Conservation (phyloP, 2,329 filamentous ascomycete species). For the Paraphaeosphaeria minitans region DNA sequence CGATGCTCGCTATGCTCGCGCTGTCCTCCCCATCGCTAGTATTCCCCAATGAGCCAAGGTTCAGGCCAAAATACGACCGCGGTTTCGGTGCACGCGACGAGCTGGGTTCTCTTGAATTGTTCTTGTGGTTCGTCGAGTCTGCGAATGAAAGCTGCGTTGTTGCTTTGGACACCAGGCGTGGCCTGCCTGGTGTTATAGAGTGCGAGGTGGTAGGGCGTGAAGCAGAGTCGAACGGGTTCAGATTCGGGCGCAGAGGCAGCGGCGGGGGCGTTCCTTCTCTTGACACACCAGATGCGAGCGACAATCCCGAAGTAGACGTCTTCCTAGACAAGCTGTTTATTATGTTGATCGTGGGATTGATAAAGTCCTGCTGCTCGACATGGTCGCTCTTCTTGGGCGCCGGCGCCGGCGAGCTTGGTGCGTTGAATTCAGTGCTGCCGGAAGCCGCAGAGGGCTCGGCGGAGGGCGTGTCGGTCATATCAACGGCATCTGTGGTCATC, state of each 20-base stretch:
- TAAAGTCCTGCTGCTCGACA: constrained; percentile 38
- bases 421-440: constrained; percentile 15
- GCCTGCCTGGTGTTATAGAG: constrained; percentile 49
- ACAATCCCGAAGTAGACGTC: constrained; percentile 28
- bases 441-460: constrained; percentile 28
- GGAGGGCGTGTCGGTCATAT: constrained; percentile 37
- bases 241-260: constrained; percentile 59
- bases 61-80: constrained; percentile 47
- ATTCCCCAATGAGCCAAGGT: constrained; percentile 50
- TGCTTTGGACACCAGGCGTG: constrained; percentile 63
- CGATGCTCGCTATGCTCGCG: constrained; percentile 69
- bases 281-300: constrained; percentile 28
- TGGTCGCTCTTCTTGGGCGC: constrained; percentile 24
- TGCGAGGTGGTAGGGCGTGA: constrained; percentile 48
- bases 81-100: constrained; percentile 42
- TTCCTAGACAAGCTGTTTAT: constrained; percentile 35
- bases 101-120: constrained; percentile 46
- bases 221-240: constrained; percentile 29
- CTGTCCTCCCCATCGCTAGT: constrained; percentile 66
- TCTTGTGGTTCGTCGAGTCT: constrained; percentile 75
- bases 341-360: constrained; percentile 41
- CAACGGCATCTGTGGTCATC: constrained; percentile 26
- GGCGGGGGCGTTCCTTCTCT: constrained; percentile 59
- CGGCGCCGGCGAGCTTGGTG: constrained; percentile 44
- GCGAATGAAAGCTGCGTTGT: constrained; percentile 85